Evolutionary conservation across 2,329 filamentous ascomycete species (phyloP).

Genomic region (Diaporthe helianthi): DNA sequence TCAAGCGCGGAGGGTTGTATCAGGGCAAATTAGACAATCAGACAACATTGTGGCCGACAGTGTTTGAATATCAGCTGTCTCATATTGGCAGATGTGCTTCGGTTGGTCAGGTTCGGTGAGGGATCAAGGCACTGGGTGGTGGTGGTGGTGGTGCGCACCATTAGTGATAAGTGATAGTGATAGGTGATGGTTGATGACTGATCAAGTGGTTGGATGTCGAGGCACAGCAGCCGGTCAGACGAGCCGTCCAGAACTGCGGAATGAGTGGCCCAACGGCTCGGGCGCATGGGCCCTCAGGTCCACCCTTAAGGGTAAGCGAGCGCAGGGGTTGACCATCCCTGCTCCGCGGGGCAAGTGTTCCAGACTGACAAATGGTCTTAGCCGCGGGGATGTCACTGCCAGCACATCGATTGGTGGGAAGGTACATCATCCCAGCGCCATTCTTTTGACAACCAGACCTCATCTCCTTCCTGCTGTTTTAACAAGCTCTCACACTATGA

Average conservation of each 20-base stretch:
- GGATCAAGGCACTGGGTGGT: background rate
- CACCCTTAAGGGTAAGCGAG: slow-evolving; percentile 19
- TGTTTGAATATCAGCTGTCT: slow-evolving; percentile 9
- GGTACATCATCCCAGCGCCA: background rate
- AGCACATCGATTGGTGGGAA: background rate
- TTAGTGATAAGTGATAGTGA: too few species aligned
- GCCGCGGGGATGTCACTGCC: slow-evolving; percentile 3
- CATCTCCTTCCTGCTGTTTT: background rate
- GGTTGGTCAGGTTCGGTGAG: slow-evolving; percentile 1
- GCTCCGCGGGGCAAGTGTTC: slow-evolving; percentile 17
- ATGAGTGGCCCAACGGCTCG: slow-evolving; percentile 18
- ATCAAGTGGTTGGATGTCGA: slow-evolving; percentile 11
- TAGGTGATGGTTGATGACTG: background rate
- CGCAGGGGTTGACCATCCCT: slow-evolving; percentile 19
- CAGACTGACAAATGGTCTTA: slow-evolving; percentile 16
- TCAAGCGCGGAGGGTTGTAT: slow-evolving; percentile 8
- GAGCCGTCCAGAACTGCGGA: slow-evolving; percentile 3
- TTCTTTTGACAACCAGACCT: slow-evolving; percentile 20
- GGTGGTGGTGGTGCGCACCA: slow-evolving; percentile 2
- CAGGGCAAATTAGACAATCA: background rate
- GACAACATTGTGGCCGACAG: background rate
- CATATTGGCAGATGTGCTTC: background rate
- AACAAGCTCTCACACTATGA: background rate
- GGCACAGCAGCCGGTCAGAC: slow-evolving; percentile 1
- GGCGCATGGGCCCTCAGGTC: slow-evolving; percentile 14